These are phyloP conservation scores for Posidonia australis DNA, from an alignment of 106 monocot species.

Conservation along the genomic window DNA sequence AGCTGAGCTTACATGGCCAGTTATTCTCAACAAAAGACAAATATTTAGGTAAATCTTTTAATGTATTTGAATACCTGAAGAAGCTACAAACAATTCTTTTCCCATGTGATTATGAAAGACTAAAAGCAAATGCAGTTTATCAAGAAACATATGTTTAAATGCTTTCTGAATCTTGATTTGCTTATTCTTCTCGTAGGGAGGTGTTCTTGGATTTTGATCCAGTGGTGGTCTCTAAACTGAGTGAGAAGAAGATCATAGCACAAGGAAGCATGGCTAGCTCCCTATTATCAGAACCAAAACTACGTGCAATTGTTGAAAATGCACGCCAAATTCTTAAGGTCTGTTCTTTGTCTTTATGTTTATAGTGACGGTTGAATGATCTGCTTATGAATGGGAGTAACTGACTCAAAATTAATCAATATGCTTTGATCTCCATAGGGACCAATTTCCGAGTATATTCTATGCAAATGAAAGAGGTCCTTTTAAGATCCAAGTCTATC, in stretches of 20 bases:
- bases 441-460: not conserved
- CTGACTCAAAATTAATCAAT: too few species aligned
- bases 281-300: constrained; percentile 11
- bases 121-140: not conserved
- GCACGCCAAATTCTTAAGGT: constrained; percentile 13
- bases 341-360: not conserved
- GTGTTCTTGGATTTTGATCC: constrained; percentile 14
- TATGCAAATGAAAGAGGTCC: not conserved
- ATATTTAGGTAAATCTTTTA: constrained; percentile 6
- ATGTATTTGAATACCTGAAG: not conserved
- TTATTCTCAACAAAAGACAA: constrained; percentile 7
- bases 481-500: not conserved
- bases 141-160: not conserved
- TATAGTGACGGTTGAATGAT: not conserved
- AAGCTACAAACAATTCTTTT: too few species aligned
- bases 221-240: constrained; percentile 5
- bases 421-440: too few species aligned
- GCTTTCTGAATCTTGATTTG: not conserved
- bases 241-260: constrained; percentile 6
- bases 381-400: not conserved
- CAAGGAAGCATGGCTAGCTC: constrained; percentile 2
- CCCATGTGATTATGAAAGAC: too few species aligned
- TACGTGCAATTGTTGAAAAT: constrained; percentile 11
- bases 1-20: constrained; percentile 16
- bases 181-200: constrained; percentile 7